Evolutionary conservation across 2,329 filamentous ascomycete species (phyloP), one percentile per base, ranked within the genome.

Genomic region (Zasmidium citrigriseum): DNA sequence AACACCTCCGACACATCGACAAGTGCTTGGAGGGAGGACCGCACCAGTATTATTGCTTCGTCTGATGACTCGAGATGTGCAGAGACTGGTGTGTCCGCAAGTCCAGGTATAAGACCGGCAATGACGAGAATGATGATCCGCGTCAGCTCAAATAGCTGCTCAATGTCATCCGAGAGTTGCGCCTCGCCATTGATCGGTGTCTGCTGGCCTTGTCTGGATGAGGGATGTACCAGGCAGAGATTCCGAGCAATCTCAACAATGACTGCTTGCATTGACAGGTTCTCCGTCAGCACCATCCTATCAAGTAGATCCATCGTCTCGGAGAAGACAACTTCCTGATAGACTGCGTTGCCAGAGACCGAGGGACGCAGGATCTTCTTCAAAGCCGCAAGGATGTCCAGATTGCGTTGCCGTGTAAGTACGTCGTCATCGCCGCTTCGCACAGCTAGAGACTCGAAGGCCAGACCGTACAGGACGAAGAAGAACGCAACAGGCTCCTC

Each of bases 401-500:
- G 78, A 21, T 73, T 73, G 22, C 72, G 68, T 50, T 72, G 70
- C 24, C 67, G 59, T 5, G 69, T 67, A 1, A 70, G 58, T n/a
- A 68, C 59, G 34, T 70, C 70, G 46, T 73, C 70, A 27, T 73
- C 68, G 5, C 89, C 91, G 4, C 89, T 88, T 48, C 92, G 87
- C 5, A 91, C 91, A 7, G 93, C 93, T 21, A 99, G 83, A 18
- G 96, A 93, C 76, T 99, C 96, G 67, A 99, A 98, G 0, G 93
- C 92, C 57, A 99, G 88, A 11, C 95, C 95, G 68, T 98, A 99
- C 0, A 99, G 83, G 14, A 99, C 93, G 69, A 99, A 99, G 80
- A 99, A 99, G 81, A 99, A 99, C 0, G 95, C 95, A 1, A 98
- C 91, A 0, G 95, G 95, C 72, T 99, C 95, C 70, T 98, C 93